Conservation (phyloP, 257 asterid genomes). For the Craterostigma plantagineum region DNA sequence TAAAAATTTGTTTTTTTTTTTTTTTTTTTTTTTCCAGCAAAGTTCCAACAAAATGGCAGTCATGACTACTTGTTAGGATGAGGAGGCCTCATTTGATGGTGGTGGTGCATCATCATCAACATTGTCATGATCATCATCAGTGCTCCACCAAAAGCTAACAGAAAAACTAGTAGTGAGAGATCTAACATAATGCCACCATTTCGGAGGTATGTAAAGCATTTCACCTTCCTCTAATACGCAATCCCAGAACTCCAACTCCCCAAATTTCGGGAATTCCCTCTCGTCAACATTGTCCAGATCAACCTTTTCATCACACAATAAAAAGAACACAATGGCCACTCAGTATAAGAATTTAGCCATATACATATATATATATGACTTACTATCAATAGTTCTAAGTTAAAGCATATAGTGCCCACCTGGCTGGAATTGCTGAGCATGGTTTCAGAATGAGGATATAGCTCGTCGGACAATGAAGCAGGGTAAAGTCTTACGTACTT, state of each 20-base stretch:
- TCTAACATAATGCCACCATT: slow-evolving; percentile 97
- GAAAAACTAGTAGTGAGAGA: slow-evolving; percentile 88
- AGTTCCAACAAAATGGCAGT: no score
- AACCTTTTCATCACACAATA: slow-evolving; percentile 75
- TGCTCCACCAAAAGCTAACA: slow-evolving; percentile 98
- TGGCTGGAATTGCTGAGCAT: slow-evolving; percentile 93
- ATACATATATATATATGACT: no score
- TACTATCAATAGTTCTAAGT: background rate
- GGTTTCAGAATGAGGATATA: slow-evolving; percentile 25
- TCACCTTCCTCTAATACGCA: slow-evolving; percentile 96
- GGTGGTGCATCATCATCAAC: no score
- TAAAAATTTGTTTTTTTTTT: no score
- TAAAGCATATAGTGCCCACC: slow-evolving; percentile 18
- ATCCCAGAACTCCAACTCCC: slow-evolving; percentile 56
- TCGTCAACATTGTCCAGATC: slow-evolving; percentile 71
- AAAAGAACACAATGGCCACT: background rate
- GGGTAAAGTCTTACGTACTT: slow-evolving; percentile 42
- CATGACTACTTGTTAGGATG: no score
- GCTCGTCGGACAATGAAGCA: slow-evolving; percentile 36
- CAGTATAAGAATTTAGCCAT: background rate
- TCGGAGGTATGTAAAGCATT: slow-evolving; percentile 96
- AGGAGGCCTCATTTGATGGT: no score
- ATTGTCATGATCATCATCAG: slow-evolving; percentile 5
- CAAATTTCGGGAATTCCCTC: slow-evolving; percentile 43
- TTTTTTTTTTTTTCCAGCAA: no score